Evolutionary conservation across 768 basidiomycete genomes (phyloP).

Genomic region (Auriscalpium vulgare): DNA sequence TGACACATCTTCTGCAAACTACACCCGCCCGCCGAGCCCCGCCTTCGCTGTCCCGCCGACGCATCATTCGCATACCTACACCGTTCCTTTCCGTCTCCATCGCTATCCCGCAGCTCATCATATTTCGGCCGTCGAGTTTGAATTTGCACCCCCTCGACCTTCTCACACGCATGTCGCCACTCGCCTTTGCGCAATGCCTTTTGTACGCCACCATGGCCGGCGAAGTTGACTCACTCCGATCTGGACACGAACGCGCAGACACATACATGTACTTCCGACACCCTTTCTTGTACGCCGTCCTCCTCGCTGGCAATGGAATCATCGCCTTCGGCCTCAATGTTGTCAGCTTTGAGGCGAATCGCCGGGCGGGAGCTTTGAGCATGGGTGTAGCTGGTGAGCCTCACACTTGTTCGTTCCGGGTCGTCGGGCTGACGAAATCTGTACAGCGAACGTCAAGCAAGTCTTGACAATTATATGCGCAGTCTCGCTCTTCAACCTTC

Average conservation of each 20-base stretch:
- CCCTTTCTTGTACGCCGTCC: conserved; percentile 15
- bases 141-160: conserved; percentile 75
- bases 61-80: background rate
- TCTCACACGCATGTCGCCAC: conserved; percentile 81
- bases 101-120: conserved; percentile 8
- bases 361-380: conserved; percentile 77
- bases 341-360: conserved; percentile 94
- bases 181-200: conserved; percentile 85
- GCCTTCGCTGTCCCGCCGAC: conserved; percentile 4
- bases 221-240: conserved; percentile 59
- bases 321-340: conserved; percentile 93
- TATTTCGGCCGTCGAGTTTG: conserved; percentile 23
- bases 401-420: background rate
- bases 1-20: conserved; percentile 74
- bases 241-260: background rate
- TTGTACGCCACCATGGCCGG: conserved; percentile 71
- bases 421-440: background rate
- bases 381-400: conserved; percentile 84
- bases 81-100: conserved; percentile 10
- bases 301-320: conserved; percentile 67
- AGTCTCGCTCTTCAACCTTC: conserved; percentile 75
- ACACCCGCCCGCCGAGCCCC: conserved; percentile 13
- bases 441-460: conserved; percentile 82
- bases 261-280: conserved; percentile 35
- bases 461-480: conserved; percentile 84